These are phyloP conservation scores for Pneumocystis oryctolagi DNA, from an alignment of 1,139 yeast species.

Conservation along the genomic window DNA sequence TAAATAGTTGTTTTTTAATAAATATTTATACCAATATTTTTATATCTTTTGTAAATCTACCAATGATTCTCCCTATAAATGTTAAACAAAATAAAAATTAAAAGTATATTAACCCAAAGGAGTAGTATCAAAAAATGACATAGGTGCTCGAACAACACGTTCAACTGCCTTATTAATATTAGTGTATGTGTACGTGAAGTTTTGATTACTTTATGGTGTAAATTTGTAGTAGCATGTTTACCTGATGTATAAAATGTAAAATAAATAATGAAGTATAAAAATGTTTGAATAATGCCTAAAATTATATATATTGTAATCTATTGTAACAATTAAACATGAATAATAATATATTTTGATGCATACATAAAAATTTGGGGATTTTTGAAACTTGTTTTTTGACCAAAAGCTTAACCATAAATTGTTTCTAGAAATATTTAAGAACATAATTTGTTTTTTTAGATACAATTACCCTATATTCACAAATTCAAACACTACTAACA, in stretches of 20 bases:
- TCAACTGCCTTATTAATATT: constrained; percentile 27
- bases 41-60: constrained; percentile 86
- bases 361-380: not conserved
- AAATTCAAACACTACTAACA: constrained; percentile 39
- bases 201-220: not conserved
- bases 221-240: not conserved
- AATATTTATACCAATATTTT: constrained; percentile 29
- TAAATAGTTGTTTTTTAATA: constrained; percentile 20
- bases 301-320: not conserved
- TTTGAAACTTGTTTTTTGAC: constrained; percentile 32
- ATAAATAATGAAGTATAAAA: not conserved
- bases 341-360: not conserved
- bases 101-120: constrained; percentile 30
- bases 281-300: not conserved
- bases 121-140: constrained; percentile 93
- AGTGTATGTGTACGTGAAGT: not conserved
- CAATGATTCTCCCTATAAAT: constrained; percentile 68
- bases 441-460: not conserved
- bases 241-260: not conserved
- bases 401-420: constrained; percentile 92
- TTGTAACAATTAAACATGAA: not conserved
- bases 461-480: constrained; percentile 33
- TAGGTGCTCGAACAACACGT: constrained; percentile 51
- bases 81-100: not conserved
- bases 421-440: constrained; percentile 22